Evolutionary conservation across 75 land plant genomes (phyloP).

Genomic region (Isoetes taiwanensis): DNA sequence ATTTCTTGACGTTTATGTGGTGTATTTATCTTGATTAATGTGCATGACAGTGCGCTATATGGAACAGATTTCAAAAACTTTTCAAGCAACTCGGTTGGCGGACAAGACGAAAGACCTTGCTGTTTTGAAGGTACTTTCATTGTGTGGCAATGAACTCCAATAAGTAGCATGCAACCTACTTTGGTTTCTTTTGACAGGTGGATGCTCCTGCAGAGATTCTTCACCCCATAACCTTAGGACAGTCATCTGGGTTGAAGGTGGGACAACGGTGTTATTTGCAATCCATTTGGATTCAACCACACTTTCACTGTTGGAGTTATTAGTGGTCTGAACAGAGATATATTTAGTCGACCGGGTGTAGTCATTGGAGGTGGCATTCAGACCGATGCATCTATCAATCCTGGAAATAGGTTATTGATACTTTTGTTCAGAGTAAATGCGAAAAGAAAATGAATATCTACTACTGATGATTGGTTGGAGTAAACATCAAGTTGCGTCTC

Average conservation of each 20-base stretch:
- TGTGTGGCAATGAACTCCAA: background rate
- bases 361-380: constrained; percentile 90
- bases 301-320: constrained; percentile 91
- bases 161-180: background rate
- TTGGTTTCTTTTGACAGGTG: constrained; percentile 23
- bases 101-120: constrained; percentile 89
- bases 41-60: no score
- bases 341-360: constrained; percentile 77
- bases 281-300: constrained; percentile 98
- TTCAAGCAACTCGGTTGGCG: constrained; percentile 77
- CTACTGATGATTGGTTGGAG: no score
- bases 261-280: constrained; percentile 92
- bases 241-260: constrained; percentile 61
- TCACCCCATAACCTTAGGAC: constrained; percentile 56
- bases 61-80: constrained; percentile 74
- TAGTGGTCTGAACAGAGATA: constrained; percentile 87
- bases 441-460: no score
- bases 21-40: no score
- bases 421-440: no score
- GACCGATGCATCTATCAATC: constrained; percentile 96
- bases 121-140: constrained; percentile 58
- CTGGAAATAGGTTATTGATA: constrained; percentile 69
- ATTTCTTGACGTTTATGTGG: no score
- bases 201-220: constrained; percentile 65
- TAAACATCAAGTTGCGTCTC: no score